Evolutionary conservation across 495 filamentous ascomycete species (phyloP).

Genomic region (Penicillium canescens): DNA sequence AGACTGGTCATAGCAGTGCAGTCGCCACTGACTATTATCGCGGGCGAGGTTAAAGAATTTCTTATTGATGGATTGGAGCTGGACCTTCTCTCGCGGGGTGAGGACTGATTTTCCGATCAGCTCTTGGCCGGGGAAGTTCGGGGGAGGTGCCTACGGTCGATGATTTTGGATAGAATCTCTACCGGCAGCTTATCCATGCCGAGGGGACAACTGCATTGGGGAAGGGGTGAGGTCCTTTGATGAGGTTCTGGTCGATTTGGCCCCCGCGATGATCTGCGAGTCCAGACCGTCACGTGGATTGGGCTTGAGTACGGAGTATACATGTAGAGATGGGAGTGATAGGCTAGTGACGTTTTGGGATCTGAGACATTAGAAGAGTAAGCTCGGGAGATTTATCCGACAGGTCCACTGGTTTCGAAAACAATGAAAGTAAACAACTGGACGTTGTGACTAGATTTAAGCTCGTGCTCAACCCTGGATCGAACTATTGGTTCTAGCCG

Average conservation of each 20-base stretch:
- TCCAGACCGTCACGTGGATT: constrained; percentile 28
- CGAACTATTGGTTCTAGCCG: too few relatives aligned
- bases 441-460: too few relatives aligned
- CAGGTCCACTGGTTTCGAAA: neutral
- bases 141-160: constrained; percentile 60
- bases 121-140: constrained; percentile 22
- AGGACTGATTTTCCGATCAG: constrained; percentile 56
- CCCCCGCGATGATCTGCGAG: constrained; percentile 22
- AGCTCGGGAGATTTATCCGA: constrained; percentile 3
- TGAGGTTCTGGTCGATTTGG: constrained; percentile 3
- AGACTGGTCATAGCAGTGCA: constrained; percentile 72
- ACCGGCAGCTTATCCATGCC: constrained; percentile 68
- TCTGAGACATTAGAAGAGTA: neutral
- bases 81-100: constrained; percentile 64
- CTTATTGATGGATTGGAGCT: constrained; percentile 69
- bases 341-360: neutral
- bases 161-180: constrained; percentile 74
- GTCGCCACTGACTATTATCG: constrained; percentile 75
- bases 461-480: too few relatives aligned
- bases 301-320: neutral
- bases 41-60: constrained; percentile 67
- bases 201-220: constrained; percentile 34
- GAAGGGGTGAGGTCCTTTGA: constrained; percentile 13
- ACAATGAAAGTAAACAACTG: too few relatives aligned
- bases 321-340: neutral